These are phyloP conservation scores for Cucumis hystrix DNA, from an alignment of 306 rosid genomes.

Conservation along the genomic window DNA sequence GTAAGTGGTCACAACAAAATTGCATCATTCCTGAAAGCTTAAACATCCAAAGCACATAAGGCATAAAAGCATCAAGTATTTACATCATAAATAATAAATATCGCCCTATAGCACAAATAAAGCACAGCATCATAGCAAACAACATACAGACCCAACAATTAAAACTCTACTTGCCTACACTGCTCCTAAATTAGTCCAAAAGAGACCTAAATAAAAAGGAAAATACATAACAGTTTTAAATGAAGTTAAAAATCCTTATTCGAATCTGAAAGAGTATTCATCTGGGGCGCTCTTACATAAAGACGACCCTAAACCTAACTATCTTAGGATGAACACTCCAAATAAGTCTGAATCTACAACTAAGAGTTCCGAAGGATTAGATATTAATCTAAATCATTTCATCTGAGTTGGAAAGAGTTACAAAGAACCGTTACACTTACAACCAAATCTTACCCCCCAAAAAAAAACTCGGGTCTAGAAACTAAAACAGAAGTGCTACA, in stretches of 20 bases:
- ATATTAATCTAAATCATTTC: background rate
- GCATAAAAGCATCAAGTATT: background rate
- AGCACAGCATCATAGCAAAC: background rate
- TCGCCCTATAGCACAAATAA: background rate
- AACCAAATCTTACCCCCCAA: background rate
- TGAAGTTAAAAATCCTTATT: background rate
- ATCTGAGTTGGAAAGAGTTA: background rate
- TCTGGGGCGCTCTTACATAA: background rate
- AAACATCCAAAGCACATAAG: background rate
- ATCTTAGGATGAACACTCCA: background rate
- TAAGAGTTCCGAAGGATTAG: background rate
- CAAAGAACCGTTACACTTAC: background rate
- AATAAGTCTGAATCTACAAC: background rate
- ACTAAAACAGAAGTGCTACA: background rate
- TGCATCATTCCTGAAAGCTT: background rate
- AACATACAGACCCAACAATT: background rate
- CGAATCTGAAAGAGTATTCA: background rate
- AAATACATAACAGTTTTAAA: background rate
- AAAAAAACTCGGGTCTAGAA: background rate
- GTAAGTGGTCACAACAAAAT: background rate
- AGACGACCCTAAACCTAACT: background rate
- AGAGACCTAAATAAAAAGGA: background rate
- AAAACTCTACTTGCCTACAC: background rate
- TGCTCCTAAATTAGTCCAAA: background rate
- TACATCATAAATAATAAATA: background rate